Percentiles rank a stretch among this genome's conserved stretches.
phyloP scores from a whole-genome alignment of 148 eudicot species.

The Vaccinium macrocarpon region DNA sequence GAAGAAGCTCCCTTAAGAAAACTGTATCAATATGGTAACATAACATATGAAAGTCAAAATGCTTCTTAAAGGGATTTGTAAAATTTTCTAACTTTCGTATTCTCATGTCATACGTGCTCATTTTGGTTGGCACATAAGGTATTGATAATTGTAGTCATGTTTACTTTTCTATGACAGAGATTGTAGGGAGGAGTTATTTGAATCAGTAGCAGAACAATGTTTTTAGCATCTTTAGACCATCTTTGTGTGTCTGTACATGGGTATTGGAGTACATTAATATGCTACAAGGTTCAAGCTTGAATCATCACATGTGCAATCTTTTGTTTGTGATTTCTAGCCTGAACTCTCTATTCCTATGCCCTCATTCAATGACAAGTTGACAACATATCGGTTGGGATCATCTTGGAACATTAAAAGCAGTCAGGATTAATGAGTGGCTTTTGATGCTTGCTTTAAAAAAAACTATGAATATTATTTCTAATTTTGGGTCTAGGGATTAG shows the following conservation, averaged over 20 bases:
- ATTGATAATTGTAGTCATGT: not conserved
- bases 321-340: not conserved
- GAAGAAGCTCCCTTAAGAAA: not conserved
- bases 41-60: not conserved
- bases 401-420: slow-evolving; percentile 6
- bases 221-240: not conserved
- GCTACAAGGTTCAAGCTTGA: not conserved
- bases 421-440: not conserved
- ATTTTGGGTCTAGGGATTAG: too few relatives aligned
- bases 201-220: not conserved
- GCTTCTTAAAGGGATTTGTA: not conserved
- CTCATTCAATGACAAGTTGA: not conserved
- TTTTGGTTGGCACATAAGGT: not conserved
- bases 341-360: not conserved
- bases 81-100: not conserved
- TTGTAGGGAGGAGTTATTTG: not conserved
- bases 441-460: not conserved
- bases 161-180: not conserved
- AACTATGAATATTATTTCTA: too few relatives aligned
- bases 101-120: not conserved
- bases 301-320: not conserved
- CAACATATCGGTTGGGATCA: not conserved
- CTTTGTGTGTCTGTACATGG: not conserved
- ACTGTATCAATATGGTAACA: not conserved
- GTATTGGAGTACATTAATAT: not conserved